These are phyloP conservation scores for Triglochin maritima DNA, from an alignment of 106 monocot genomes.

Conservation along the genomic window DNA sequence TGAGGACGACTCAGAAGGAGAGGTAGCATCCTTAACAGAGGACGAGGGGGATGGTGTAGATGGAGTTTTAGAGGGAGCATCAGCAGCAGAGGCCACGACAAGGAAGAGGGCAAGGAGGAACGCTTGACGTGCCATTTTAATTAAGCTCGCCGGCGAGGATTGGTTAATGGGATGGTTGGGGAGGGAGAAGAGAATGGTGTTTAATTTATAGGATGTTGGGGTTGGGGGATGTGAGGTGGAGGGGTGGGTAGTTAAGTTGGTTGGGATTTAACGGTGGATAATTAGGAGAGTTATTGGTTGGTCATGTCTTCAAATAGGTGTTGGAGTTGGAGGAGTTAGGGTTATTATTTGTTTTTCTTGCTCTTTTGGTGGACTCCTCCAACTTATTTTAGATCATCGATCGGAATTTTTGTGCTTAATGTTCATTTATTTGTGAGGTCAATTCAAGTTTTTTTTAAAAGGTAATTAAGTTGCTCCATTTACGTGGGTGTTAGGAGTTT, in stretches of 20 bases:
- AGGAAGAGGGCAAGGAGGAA: neutral
- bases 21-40: neutral
- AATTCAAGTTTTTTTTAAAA: too few species aligned
- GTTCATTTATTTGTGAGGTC: too few species aligned
- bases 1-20: neutral
- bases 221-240: neutral
- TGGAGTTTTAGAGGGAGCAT: neutral
- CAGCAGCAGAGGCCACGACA: neutral
- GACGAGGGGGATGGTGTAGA: neutral
- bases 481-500: too few species aligned
- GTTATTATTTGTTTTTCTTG: too few species aligned
- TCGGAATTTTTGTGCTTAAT: too few species aligned
- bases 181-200: neutral
- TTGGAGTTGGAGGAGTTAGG: too few species aligned
- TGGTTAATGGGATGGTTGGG: neutral
- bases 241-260: neutral
- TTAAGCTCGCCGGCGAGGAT: neutral
- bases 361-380: too few species aligned
- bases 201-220: too few species aligned
- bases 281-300: too few species aligned
- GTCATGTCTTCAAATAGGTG: neutral
- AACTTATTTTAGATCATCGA: too few species aligned
- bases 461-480: too few species aligned
- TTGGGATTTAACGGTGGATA: neutral
- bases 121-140: neutral